Conservation (phyloP, 352 stramenopile species). For the Globisporangium uncinulatum region DNA sequence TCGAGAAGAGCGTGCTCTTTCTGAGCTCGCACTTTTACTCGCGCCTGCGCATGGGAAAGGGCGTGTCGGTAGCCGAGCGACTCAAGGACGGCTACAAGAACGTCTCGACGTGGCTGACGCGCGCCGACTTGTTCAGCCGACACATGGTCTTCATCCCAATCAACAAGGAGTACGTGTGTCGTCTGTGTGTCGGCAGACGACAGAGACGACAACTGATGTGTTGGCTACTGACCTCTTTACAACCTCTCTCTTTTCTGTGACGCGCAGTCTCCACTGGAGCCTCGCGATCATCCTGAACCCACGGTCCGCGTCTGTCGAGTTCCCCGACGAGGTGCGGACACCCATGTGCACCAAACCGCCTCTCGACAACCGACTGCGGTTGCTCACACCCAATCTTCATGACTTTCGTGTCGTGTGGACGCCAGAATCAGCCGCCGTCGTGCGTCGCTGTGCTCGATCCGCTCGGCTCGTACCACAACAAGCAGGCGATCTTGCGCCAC, state of each 20-base stretch:
- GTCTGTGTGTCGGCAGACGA: background rate
- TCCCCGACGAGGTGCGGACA: slow-evolving; percentile 21
- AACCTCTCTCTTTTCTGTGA: background rate
- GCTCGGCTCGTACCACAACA: slow-evolving; percentile 66
- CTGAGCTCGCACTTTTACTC: slow-evolving; percentile 81
- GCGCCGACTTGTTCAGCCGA: slow-evolving; percentile 62
- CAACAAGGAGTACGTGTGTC: slow-evolving; percentile 69
- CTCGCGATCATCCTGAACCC: slow-evolving; percentile 77
- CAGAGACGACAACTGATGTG: background rate
- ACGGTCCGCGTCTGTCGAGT: slow-evolving; percentile 26
- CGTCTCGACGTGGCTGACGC: slow-evolving; percentile 66
- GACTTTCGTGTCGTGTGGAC: background rate
- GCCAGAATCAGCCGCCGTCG: slow-evolving; percentile 29
- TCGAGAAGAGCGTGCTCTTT: slow-evolving; percentile 74
- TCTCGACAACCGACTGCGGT: background rate
- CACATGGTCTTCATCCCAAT: slow-evolving; percentile 84
- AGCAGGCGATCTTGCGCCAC: slow-evolving; percentile 44
- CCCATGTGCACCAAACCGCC: too few species aligned
- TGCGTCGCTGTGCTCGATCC: slow-evolving; percentile 69
- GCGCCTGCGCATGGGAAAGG: slow-evolving; percentile 41
- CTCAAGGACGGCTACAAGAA: slow-evolving; percentile 70
- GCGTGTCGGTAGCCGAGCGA: slow-evolving; percentile 19
- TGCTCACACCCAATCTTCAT: background rate
- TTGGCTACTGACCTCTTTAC: too few species aligned
- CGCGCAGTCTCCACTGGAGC: slow-evolving; percentile 72